Evolutionary conservation across 352 stramenopile genomes (phyloP), one percentile per base, ranked within the genome.

Genomic region (Pythium angustatum): DNA sequence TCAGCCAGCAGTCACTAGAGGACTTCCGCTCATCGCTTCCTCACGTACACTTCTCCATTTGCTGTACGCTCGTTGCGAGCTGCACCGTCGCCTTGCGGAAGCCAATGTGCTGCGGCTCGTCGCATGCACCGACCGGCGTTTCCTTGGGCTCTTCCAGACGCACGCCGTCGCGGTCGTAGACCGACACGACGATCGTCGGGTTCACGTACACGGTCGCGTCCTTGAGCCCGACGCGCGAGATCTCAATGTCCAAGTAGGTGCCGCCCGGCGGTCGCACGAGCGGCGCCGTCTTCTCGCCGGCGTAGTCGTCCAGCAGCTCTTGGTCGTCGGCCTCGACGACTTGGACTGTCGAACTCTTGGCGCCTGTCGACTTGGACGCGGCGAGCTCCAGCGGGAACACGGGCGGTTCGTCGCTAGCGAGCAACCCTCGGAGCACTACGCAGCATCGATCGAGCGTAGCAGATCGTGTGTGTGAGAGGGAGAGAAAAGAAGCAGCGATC

Each of bases 181-280:
- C 72, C 5, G 82, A 88, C 48, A 91, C 75, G 14, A 83, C 67
- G 48, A 91, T 67, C 2, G 78, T 88, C 33, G 82, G 82, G 26
- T 88, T 88, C 31, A 82, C 73, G 55, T 91, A 90, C 17, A 53
- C 54, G 7, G 52, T 60, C n/a, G 77, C 82, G 67, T 91, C 78
- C 45, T 91, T 91, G 54, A 91, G 68, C 0, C 82, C 82, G 56
- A 91, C 81, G 26, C 80, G 76, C 30, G 53, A 66, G 26, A 91
- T 73, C 28, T 65, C 53, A 22, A 91, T 68, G 64, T 87, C 73
- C 41, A 88, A 24, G 56, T 90, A 87, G 19, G 75, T 76, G 33
- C 58, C 75, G 21, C 12, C 72, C 28, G n/a, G 50, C 22, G 64
- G 41, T 15, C 56, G 56, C 41, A 56, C 40, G 7, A 54, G 43